Evolutionary conservation across 176 grass and related monocot genomes (phyloP).

Genomic region (Oryza coarctata): DNA sequence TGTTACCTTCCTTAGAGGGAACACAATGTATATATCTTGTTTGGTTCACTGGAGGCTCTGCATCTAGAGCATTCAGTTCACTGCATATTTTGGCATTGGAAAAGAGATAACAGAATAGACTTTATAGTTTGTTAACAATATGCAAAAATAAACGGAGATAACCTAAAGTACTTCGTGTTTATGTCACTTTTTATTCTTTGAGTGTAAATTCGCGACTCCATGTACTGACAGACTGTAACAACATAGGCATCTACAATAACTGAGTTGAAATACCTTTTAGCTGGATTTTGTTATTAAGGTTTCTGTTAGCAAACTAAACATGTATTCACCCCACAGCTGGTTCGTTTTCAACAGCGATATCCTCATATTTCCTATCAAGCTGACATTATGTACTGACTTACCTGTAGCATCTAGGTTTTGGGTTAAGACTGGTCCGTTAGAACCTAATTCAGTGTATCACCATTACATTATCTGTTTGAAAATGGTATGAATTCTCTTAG

Average conservation of each 20-base stretch:
- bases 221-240: neutral
- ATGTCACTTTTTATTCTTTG: no score
- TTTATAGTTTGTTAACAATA: neutral
- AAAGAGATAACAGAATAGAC: neutral
- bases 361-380: neutral
- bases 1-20: neutral
- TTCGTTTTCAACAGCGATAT: neutral
- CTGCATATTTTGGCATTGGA: neutral
- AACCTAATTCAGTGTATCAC: neutral
- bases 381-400: neutral
- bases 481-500: neutral
- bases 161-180: neutral
- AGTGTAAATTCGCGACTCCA: neutral
- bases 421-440: neutral
- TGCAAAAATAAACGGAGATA: neutral
- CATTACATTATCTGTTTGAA: constrained; percentile 4
- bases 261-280: neutral
- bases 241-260: neutral
- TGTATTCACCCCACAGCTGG: neutral
- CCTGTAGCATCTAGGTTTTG: neutral
- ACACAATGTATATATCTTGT: neutral
- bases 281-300: neutral
- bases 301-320: neutral
- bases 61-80: neutral
- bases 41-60: neutral